phyloP scores from a whole-genome alignment of 768 basidiomycete species.

The Serendipita indica region DNA sequence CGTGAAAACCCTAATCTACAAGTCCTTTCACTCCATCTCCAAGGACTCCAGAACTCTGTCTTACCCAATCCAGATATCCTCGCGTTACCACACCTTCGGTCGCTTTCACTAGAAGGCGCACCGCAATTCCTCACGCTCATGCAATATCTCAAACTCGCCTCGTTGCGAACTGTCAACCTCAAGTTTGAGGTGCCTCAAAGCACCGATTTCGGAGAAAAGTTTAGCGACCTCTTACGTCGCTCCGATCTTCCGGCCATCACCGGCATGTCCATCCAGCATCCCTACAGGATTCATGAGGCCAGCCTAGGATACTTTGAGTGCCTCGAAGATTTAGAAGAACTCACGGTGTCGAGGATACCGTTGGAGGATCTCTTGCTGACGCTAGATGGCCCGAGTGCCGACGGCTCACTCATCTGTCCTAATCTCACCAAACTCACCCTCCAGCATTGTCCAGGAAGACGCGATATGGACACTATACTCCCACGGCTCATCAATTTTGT shows the following conservation, averaged over 20 bases:
- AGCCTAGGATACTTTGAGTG: slow-evolving; percentile 51
- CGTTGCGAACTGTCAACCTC: not conserved
- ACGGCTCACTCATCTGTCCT: slow-evolving; percentile 47
- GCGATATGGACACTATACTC: not conserved
- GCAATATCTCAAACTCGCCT: not conserved
- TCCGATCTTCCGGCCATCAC: slow-evolving; percentile 43
- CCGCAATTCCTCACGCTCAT: not conserved
- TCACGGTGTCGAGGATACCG: slow-evolving; percentile 49
- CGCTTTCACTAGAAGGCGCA: not conserved
- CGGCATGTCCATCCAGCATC: slow-evolving; percentile 36
- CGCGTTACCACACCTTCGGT: not conserved
- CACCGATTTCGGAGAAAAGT: slow-evolving; percentile 1
- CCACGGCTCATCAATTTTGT: not conserved
- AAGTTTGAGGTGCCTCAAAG: not conserved
- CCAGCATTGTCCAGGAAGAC: slow-evolving; percentile 34
- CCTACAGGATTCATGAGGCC: slow-evolving; percentile 39
- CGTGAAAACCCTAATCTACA: not conserved
- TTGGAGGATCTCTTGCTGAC: slow-evolving; percentile 48
- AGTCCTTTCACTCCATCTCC: not conserved
- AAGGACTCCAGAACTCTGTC: slow-evolving; percentile 10
- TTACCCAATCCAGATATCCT: slow-evolving; percentile 7
- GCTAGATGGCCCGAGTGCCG: slow-evolving; percentile 39
- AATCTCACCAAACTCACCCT: slow-evolving; percentile 42
- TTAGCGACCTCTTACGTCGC: slow-evolving; percentile 33
- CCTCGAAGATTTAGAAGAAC: slow-evolving; percentile 39